These are phyloP conservation scores for Cyclostephanos tholiformis DNA, from an alignment of 108 stramenopile species.

Conservation along the genomic window DNA sequence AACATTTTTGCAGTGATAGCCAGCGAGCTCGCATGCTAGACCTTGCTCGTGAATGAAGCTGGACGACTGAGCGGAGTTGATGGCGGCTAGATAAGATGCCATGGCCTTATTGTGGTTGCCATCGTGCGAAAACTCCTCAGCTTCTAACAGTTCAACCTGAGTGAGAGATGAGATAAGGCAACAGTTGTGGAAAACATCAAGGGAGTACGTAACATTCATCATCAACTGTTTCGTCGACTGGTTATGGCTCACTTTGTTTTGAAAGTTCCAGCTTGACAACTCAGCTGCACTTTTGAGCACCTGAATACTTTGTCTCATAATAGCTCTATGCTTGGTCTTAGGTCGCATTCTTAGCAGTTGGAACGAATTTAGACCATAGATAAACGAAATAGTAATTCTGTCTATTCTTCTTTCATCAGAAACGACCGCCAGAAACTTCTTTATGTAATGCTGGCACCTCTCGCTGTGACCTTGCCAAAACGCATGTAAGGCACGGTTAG, in stretches of 20 bases:
- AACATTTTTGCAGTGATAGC: too few species aligned
- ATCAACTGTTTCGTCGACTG: too few species aligned
- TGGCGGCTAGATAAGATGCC: not conserved
- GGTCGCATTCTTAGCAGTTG: not conserved
- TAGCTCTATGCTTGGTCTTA: not conserved
- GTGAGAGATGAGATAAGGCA: not conserved
- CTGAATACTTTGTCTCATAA: not conserved
- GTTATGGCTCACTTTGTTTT: slow-evolving; percentile 1
- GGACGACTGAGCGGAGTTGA: too few species aligned
- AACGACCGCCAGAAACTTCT: not conserved
- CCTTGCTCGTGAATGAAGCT: too few species aligned
- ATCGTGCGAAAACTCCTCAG: slow-evolving; percentile 5
- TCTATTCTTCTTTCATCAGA: not conserved
- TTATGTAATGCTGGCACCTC: slow-evolving; percentile 11
- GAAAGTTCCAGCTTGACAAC: slow-evolving; percentile 6
- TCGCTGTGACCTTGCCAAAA: slow-evolving; percentile 25
- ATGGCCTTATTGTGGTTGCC: slow-evolving; percentile 15
- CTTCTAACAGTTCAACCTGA: slow-evolving; percentile 16
- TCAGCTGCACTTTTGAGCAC: not conserved
- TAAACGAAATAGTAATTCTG: not conserved
- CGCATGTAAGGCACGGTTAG: slow-evolving; percentile 11
- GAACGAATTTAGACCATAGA: slow-evolving; percentile 2
- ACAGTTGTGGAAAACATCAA: too few species aligned
- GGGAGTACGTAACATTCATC: too few species aligned
- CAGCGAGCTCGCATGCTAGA: too few species aligned